phyloP scores from a whole-genome alignment of 2,329 filamentous ascomycete genomes.

The Lizonia empirigonia region DNA sequence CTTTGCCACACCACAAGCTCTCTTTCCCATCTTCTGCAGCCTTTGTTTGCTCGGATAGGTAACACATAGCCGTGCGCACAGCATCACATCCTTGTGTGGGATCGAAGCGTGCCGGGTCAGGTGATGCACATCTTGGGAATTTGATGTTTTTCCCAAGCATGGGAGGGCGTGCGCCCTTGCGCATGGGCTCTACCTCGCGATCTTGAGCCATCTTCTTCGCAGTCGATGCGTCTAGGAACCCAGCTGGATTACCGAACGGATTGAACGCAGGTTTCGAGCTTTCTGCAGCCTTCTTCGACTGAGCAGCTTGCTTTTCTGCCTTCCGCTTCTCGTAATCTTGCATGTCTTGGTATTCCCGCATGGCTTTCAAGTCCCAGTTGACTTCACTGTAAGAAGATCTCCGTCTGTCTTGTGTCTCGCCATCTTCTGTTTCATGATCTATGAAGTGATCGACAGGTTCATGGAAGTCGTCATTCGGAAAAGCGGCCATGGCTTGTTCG shows the following conservation, averaged over 20 bases:
- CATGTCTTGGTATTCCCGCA: conserved; percentile 77
- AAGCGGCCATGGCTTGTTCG: conserved; percentile 76
- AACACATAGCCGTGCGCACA: conserved; percentile 56
- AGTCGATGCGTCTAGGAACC: conserved; percentile 32
- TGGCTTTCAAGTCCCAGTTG: conserved; percentile 77
- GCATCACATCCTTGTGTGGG: conserved; percentile 68
- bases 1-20: conserved; percentile 63
- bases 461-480: conserved; percentile 72
- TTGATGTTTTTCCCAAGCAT: conserved; percentile 84
- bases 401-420: conserved; percentile 49
- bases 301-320: conserved; percentile 35
- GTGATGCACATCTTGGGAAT: conserved; percentile 82
- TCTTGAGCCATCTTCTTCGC: conserved; percentile 44
- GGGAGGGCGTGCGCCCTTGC: conserved; percentile 70
- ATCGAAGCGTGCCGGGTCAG: conserved; percentile 83
- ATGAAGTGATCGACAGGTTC: conserved; percentile 75
- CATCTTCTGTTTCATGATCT: conserved; percentile 61
- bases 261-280: conserved; percentile 26
- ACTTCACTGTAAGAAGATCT: conserved; percentile 69
- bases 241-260: conserved; percentile 50
- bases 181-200: conserved; percentile 58
- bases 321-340: conserved; percentile 48
- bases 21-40: conserved; percentile 53
- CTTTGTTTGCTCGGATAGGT: conserved; percentile 56
- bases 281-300: conserved; percentile 42